Evolutionary conservation across 106 monocot genomes (phyloP).

Genomic region (Allium fistulosum): DNA sequence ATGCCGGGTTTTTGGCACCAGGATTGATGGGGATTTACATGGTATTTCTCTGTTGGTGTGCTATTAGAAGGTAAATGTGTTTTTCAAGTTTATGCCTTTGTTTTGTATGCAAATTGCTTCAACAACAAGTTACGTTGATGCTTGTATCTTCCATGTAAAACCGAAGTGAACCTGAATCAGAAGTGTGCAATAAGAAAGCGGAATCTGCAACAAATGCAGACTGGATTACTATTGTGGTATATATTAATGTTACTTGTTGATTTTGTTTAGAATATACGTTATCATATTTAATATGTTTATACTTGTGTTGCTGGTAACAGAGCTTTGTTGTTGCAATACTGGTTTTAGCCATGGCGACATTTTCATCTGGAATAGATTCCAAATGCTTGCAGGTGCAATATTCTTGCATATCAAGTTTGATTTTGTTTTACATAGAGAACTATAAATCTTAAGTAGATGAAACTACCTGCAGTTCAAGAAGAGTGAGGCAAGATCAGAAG

Average conservation of each 20-base stretch:
- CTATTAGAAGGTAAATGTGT: conserved; percentile 51
- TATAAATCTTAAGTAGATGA: neutral
- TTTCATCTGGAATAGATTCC: conserved; percentile 74
- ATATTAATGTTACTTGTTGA: too few relatives aligned
- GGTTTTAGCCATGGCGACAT: conserved; percentile 76
- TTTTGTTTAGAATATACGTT: too few relatives aligned
- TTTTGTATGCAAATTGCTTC: too few relatives aligned
- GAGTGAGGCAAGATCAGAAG: conserved; percentile 23
- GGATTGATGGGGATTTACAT: conserved; percentile 73
- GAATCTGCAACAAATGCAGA: conserved; percentile 42
- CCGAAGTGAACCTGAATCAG: conserved; percentile 70
- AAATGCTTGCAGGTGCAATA: conserved; percentile 51
- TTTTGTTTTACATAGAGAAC: neutral
- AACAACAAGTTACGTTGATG: too few relatives aligned
- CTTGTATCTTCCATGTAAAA: too few relatives aligned
- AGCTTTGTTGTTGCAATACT: conserved; percentile 79
- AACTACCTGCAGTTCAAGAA: conserved; percentile 48
- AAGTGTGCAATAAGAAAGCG: conserved; percentile 55
- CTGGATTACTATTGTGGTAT: conserved; percentile 58
- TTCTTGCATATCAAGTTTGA: too few relatives aligned
- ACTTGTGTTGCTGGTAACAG: conserved; percentile 10
- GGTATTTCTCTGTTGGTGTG: conserved; percentile 80
- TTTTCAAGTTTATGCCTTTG: too few relatives aligned
- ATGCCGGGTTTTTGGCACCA: conserved; percentile 62
- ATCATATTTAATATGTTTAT: too few relatives aligned